phyloP scores from a whole-genome alignment of 106 monocot genomes.

The Ottelia alismoides region DNA sequence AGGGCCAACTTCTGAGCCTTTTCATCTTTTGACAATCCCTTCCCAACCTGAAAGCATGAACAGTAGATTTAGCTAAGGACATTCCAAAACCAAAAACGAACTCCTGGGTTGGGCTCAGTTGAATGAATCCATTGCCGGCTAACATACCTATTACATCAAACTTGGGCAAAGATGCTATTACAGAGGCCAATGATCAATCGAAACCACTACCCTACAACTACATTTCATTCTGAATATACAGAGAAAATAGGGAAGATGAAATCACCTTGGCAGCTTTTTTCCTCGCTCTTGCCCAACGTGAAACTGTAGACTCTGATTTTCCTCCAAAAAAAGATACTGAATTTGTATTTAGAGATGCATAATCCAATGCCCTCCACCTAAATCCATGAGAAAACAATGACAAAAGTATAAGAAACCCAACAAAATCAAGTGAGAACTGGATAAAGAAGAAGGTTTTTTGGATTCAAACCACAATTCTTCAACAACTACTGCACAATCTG shows the following conservation, averaged over 20 bases:
- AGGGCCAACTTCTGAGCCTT: conserved; percentile 72
- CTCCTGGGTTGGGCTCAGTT: too few relatives aligned
- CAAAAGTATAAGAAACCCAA: neutral
- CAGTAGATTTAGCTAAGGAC: too few relatives aligned
- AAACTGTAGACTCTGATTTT: conserved; percentile 5
- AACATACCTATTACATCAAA: too few relatives aligned
- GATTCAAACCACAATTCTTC: conserved; percentile 56
- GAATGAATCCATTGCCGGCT: too few relatives aligned
- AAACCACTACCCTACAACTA: too few relatives aligned
- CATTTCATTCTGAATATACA: too few relatives aligned
- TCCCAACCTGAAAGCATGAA: conserved; percentile 17
- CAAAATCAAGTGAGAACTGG: neutral
- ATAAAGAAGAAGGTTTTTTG: neutral
- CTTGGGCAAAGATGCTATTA: too few relatives aligned
- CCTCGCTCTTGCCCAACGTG: conserved; percentile 8
- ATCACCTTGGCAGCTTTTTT: conserved; percentile 34
- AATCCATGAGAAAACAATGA: neutral
- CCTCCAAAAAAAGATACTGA: conserved; percentile 5
- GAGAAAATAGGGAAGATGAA: too few relatives aligned
- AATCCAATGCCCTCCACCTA: conserved; percentile 16
- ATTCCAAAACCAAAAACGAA: too few relatives aligned
- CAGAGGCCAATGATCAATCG: too few relatives aligned
- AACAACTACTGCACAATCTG: conserved; percentile 69
- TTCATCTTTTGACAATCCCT: conserved; percentile 53
- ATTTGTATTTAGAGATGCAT: conserved; percentile 3